A percentile compares a stretch with the other conserved stretches of the same genome.
Evolutionary conservation across 2,329 filamentous ascomycete species (phyloP).

Genomic region (Alternaria sp.): DNA sequence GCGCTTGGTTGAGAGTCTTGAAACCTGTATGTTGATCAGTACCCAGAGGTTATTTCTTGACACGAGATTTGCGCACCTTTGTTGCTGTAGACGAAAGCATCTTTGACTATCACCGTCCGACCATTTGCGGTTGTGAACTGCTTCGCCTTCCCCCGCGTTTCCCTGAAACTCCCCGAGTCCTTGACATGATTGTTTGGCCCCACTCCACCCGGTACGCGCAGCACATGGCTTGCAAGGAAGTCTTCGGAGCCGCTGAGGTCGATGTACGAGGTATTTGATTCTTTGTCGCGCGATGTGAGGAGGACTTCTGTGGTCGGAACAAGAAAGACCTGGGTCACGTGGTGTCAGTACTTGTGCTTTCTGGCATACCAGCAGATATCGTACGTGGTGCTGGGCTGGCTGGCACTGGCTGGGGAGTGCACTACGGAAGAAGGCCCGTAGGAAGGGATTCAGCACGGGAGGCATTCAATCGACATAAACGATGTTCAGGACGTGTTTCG

Average conservation of each 20-base stretch:
- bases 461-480: slow-evolving; percentile 76
- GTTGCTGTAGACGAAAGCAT: slow-evolving; percentile 91
- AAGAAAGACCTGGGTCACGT: slow-evolving; percentile 70
- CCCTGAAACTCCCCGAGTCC: slow-evolving; percentile 69
- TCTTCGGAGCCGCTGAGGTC: slow-evolving; percentile 91
- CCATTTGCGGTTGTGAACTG: slow-evolving; percentile 94
- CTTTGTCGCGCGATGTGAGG: slow-evolving; percentile 84
- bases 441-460: slow-evolving; percentile 93
- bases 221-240: slow-evolving; percentile 94
- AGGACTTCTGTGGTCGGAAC: slow-evolving; percentile 94
- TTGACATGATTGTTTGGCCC: slow-evolving; percentile 59
- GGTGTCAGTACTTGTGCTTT: slow-evolving; percentile 10
- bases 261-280: slow-evolving; percentile 76
- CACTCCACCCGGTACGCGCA: slow-evolving; percentile 74
- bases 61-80: slow-evolving; percentile 70
- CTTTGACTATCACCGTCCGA: slow-evolving; percentile 91
- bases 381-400: slow-evolving; percentile 84
- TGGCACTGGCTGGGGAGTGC: slow-evolving; percentile 89
- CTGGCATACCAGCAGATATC: slow-evolving; percentile 22
- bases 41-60: background rate
- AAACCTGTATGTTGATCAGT: slow-evolving; percentile 70
- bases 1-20: slow-evolving; percentile 88
- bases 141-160: slow-evolving; percentile 90
- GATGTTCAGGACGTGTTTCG: slow-evolving; percentile 22
- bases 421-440: slow-evolving; percentile 98